Percentiles rank a stretch among this genome's conserved stretches.
These are phyloP conservation scores for Chrysoporthe cubensis DNA, from an alignment of 2,329 filamentous ascomycete species.

Conservation along the genomic window DNA sequence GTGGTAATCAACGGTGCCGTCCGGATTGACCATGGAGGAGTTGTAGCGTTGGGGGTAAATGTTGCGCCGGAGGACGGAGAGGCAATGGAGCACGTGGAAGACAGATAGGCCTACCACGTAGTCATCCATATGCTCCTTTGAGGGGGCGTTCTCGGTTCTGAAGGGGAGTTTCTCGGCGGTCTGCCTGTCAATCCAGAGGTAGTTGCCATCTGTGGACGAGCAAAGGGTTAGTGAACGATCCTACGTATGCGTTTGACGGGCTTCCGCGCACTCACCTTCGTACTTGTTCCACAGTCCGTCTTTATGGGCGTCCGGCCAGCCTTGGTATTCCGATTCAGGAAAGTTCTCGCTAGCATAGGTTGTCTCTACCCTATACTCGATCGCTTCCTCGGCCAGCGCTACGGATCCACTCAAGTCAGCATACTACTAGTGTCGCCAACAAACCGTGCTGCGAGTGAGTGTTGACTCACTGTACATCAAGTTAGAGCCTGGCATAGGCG, in stretches of 20 bases:
- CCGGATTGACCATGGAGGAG: slow-evolving; percentile 13
- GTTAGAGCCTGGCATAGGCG: not conserved
- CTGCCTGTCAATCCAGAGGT: slow-evolving; percentile 8
- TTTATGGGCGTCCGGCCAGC: slow-evolving; percentile 15
- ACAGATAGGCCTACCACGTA: slow-evolving; percentile 20
- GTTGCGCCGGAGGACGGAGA: slow-evolving; percentile 12
- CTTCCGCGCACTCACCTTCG: slow-evolving; percentile 6
- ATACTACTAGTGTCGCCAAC: not conserved
- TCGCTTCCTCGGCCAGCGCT: slow-evolving; percentile 20
- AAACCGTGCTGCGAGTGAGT: not conserved
- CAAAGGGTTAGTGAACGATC: not conserved
- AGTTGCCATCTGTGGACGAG: slow-evolving; percentile 14
- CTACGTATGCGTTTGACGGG: no score
- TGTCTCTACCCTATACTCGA: slow-evolving; percentile 20
- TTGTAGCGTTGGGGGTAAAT: slow-evolving; percentile 22
- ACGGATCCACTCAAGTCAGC: not conserved
- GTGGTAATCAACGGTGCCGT: slow-evolving; percentile 18
- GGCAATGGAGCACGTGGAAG: slow-evolving; percentile 24
- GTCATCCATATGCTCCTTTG: slow-evolving; percentile 12
- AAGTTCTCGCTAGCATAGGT: slow-evolving; percentile 21
- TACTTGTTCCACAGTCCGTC: slow-evolving; percentile 21
- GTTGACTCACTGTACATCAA: slow-evolving; percentile 20
- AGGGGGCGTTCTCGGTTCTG: slow-evolving; percentile 10
- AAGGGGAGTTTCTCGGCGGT: slow-evolving; percentile 6
- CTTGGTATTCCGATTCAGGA: slow-evolving; percentile 17